Conservation (phyloP, 352 stramenopile genomes). For the Globisporangium carolinianum region DNA sequence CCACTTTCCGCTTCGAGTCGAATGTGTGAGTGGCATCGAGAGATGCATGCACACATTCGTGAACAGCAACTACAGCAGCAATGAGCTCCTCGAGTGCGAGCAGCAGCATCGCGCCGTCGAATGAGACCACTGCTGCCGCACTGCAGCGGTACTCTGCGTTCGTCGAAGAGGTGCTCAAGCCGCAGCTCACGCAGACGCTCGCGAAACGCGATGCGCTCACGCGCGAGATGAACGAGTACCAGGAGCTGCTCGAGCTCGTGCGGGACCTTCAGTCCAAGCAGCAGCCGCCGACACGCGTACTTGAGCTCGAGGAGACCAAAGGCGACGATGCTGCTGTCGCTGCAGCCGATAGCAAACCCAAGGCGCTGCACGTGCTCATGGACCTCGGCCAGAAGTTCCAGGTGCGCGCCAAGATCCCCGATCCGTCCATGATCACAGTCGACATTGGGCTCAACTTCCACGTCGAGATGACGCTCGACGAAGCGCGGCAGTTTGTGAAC, state of each 20-base stretch:
- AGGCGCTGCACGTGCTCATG: constrained; percentile 38
- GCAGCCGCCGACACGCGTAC: neutral
- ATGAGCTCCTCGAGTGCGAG: neutral
- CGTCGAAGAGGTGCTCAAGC: constrained; percentile 4
- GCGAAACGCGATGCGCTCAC: constrained; percentile 4
- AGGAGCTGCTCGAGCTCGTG: constrained; percentile 41
- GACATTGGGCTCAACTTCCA: constrained; percentile 72
- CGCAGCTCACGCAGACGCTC: constrained; percentile 22
- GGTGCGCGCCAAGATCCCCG: constrained; percentile 56
- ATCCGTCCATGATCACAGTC: constrained; percentile 54
- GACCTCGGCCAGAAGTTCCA: constrained; percentile 70
- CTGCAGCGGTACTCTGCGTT: constrained; percentile 9
- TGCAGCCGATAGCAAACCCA: neutral
- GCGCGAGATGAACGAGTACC: constrained; percentile 16
- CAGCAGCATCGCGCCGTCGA: neutral
- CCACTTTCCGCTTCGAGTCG: neutral
- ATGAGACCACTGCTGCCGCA: constrained; percentile 1
- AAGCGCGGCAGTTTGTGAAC: constrained; percentile 51
- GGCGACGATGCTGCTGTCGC: neutral
- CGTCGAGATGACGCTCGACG: constrained; percentile 65
- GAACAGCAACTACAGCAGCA: no score
- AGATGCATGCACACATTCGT: no score
- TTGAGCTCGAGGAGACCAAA: constrained; percentile 7
- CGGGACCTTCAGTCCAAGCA: constrained; percentile 20
- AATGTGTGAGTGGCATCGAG: no score